Conservation (phyloP, 2,329 filamentous ascomycete genomes). For the Paradendryphiella salina region DNA sequence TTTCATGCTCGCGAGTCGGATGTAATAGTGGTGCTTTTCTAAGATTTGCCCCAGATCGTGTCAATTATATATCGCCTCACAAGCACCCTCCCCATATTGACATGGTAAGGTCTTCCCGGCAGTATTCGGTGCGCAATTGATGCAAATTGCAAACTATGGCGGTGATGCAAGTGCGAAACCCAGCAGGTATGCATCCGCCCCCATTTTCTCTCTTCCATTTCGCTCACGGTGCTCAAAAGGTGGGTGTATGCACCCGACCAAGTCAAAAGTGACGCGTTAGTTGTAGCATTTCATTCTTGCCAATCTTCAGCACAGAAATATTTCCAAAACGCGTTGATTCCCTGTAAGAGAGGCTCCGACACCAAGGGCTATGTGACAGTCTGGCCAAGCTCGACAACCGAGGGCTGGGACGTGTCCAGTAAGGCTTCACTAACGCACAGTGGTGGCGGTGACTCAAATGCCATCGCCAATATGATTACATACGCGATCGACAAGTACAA, state of each 20-base stretch:
- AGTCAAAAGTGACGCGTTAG: constrained; percentile 33
- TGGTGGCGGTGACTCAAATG: constrained; percentile 60
- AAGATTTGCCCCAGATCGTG: no score
- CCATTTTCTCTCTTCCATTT: neutral
- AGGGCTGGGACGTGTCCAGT: constrained; percentile 64
- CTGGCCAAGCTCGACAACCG: constrained; percentile 37
- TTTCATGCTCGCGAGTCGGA: neutral
- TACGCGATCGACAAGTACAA: constrained; percentile 59
- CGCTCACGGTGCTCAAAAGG: constrained; percentile 15
- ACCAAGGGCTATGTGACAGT: constrained; percentile 38
- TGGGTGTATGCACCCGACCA: constrained; percentile 38
- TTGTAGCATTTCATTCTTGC: constrained; percentile 40
- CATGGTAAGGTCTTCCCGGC: no score
- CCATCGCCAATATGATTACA: constrained; percentile 63
- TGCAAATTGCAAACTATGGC: constrained; percentile 34
- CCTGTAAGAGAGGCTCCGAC: constrained; percentile 39
- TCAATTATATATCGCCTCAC: no score
- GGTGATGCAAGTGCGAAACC: constrained; percentile 32
- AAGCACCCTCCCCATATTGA: no score
- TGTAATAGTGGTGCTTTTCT: no score
- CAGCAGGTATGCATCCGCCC: constrained; percentile 26
- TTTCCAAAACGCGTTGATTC: constrained; percentile 36
- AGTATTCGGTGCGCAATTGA: constrained; percentile 28
- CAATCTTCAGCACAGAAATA: constrained; percentile 38
- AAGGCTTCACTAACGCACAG: constrained; percentile 58